Evolutionary conservation across 164 flowering plant genomes (phyloP).

Genomic region (Liriodendron chinense): DNA sequence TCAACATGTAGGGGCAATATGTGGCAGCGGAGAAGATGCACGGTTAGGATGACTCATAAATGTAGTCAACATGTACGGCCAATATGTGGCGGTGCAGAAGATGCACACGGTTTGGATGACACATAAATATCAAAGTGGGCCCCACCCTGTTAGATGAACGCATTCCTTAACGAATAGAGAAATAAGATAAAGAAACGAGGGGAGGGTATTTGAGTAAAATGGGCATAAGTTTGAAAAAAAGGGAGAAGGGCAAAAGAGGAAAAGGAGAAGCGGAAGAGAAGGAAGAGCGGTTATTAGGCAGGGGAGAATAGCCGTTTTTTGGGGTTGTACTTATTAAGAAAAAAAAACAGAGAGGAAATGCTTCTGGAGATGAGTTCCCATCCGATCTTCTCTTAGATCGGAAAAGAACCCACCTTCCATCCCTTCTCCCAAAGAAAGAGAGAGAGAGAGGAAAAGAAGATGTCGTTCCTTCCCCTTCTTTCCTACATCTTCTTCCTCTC

Average conservation of each 20-base stretch:
- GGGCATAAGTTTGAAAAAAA: background rate
- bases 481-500: conserved; percentile 17
- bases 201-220: too few species aligned
- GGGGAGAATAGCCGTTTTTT: background rate
- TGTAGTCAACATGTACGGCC: too few species aligned
- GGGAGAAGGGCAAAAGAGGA: background rate
- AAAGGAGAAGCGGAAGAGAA: background rate
- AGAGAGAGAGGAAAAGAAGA: conserved; percentile 17
- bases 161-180: too few species aligned
- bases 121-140: too few species aligned
- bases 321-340: background rate
- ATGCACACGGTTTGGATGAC: too few species aligned
- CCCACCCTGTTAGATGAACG: too few species aligned
- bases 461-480: conserved; percentile 45
- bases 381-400: background rate
- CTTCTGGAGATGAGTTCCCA: background rate
- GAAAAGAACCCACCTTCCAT: background rate
- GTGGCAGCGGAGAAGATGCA: too few species aligned
- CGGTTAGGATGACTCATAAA: too few species aligned
- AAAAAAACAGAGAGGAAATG: background rate
- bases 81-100: too few species aligned
- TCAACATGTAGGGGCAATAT: too few species aligned
- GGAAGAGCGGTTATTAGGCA: background rate
- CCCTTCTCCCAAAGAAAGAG: conserved; percentile 29
- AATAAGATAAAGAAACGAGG: too few species aligned